A percentile compares a stretch with the other conserved stretches of the same genome.
phyloP scores from a whole-genome alignment of 2,329 filamentous ascomycete species.

The Phaeosphaeriaceae sp. region DNA sequence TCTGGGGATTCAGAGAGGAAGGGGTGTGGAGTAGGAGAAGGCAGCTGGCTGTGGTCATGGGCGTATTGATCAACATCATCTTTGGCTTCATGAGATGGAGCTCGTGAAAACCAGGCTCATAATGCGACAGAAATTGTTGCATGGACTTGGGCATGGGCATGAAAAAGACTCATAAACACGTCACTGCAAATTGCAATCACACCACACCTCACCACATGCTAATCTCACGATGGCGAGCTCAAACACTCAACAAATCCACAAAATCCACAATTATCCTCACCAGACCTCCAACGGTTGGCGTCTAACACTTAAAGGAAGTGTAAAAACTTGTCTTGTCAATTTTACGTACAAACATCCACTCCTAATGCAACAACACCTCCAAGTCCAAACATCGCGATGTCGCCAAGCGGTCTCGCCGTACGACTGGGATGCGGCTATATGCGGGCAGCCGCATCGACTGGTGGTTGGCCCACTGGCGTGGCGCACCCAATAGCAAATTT shows the following conservation, averaged over 20 bases:
- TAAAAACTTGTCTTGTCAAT: not conserved
- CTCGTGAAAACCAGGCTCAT: slow-evolving; percentile 23
- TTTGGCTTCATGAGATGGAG: slow-evolving; percentile 73
- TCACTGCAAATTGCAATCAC: not conserved
- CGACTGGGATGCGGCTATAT: not conserved
- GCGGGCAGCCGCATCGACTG: not conserved
- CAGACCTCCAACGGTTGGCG: slow-evolving; percentile 26
- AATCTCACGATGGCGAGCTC: slow-evolving; percentile 9
- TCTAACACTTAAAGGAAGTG: slow-evolving; percentile 28
- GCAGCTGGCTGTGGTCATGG: slow-evolving; percentile 85
- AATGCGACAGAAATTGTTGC: not conserved
- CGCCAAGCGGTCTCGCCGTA: slow-evolving; percentile 2
- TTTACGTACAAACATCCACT: slow-evolving; percentile 34
- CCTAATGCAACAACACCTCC: slow-evolving; percentile 11
- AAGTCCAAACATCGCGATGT: slow-evolving; percentile 3
- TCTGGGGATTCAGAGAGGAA: slow-evolving; percentile 85
- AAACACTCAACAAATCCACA: slow-evolving; percentile 10
- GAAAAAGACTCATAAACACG: not conserved
- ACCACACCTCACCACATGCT: slow-evolving; percentile 2
- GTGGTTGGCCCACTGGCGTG: slow-evolving; percentile 1
- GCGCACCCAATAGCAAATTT: slow-evolving; percentile 10
- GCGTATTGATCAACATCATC: slow-evolving; percentile 77
- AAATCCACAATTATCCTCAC: slow-evolving; percentile 11
- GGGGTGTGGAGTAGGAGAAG: slow-evolving; percentile 85
- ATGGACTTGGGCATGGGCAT: no score